phyloP scores from a whole-genome alignment of 2,329 filamentous ascomycete genomes.

The Hypoxylon rubiginosum region DNA sequence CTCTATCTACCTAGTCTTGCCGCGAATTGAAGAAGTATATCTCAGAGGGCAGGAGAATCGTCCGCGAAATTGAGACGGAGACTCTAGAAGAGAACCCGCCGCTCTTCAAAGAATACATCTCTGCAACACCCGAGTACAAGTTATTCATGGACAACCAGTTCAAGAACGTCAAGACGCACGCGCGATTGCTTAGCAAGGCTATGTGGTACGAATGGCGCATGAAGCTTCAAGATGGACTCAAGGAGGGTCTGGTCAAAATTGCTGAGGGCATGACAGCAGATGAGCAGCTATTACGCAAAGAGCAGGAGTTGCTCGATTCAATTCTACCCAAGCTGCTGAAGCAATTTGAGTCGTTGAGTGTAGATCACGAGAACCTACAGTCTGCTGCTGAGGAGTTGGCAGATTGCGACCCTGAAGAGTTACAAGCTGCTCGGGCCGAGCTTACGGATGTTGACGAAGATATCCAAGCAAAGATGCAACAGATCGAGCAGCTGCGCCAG shows the following conservation, averaged over 20 bases:
- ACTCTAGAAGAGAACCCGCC: constrained; percentile 91
- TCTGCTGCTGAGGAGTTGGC: constrained; percentile 80
- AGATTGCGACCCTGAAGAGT: constrained; percentile 83
- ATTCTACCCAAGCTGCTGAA: constrained; percentile 75
- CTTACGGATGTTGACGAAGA: constrained; percentile 75
- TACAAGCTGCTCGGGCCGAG: constrained; percentile 78
- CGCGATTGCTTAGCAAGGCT: constrained; percentile 89
- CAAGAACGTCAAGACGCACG: constrained; percentile 96
- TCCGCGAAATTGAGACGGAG: constrained; percentile 90
- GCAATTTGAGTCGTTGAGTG: constrained; percentile 71
- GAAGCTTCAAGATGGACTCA: constrained; percentile 85
- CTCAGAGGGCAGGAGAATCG: constrained; percentile 88
- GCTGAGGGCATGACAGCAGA: constrained; percentile 83
- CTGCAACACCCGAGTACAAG: constrained; percentile 85
- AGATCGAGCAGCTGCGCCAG: constrained; percentile 75
- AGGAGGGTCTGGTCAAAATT: constrained; percentile 82
- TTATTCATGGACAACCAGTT: constrained; percentile 95
- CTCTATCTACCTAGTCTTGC: constrained; percentile 73
- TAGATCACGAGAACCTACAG: constrained; percentile 76
- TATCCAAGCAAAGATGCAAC: constrained; percentile 75
- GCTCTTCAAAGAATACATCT: constrained; percentile 91
- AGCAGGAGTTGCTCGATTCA: constrained; percentile 76
- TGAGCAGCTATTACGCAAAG: constrained; percentile 73
- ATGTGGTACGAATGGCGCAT: constrained; percentile 99
- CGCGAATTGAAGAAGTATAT: constrained; percentile 98